Conservation (phyloP, 352 stramenopile genomes). For the Pythium sukuiense region DNA sequence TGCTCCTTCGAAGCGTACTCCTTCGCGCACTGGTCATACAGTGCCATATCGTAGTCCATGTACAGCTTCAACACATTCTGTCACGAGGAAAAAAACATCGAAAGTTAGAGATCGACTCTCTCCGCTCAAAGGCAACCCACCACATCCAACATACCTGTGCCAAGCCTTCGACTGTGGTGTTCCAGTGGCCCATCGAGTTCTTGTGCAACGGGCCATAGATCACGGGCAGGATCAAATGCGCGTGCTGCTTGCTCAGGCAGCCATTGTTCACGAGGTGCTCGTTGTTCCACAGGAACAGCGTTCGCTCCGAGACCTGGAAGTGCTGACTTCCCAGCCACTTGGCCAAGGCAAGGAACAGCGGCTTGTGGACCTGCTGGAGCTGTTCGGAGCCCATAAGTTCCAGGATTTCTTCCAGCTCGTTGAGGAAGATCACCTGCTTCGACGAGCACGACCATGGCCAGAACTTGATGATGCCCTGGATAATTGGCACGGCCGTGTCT, state of each 20-base stretch:
- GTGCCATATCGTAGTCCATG: slow-evolving; percentile 91
- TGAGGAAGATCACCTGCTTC: slow-evolving; percentile 95
- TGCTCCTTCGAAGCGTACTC: slow-evolving; percentile 83
- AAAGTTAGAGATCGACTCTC: not conserved
- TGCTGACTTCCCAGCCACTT: slow-evolving; percentile 92
- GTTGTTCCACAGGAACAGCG: slow-evolving; percentile 99
- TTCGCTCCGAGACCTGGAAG: slow-evolving; percentile 96
- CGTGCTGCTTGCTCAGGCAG: slow-evolving; percentile 92
- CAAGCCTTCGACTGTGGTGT: slow-evolving; percentile 93
- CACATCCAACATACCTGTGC: slow-evolving; percentile 41
- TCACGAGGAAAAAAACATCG: slow-evolving; percentile 8
- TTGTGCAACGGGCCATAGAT: slow-evolving; percentile 92
- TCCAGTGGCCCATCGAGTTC: slow-evolving; percentile 95
- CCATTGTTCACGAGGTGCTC: slow-evolving; percentile 95
- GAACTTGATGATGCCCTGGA: slow-evolving; percentile 93
- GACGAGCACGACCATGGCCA: slow-evolving; percentile 92
- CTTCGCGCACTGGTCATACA: slow-evolving; percentile 92
- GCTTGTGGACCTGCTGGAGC: slow-evolving; percentile 70
- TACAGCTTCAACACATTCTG: slow-evolving; percentile 77
- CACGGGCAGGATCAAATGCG: slow-evolving; percentile 92
- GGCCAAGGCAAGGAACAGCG: slow-evolving; percentile 76
- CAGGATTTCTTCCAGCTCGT: slow-evolving; percentile 98
- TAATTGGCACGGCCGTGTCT: slow-evolving; percentile 93
- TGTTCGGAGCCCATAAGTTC: slow-evolving; percentile 92
- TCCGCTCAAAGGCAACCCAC: not conserved